Evolutionary conservation across 768 basidiomycete genomes (phyloP), one percentile per base, ranked within the genome.

Genomic region (Serendipita vermifera): DNA sequence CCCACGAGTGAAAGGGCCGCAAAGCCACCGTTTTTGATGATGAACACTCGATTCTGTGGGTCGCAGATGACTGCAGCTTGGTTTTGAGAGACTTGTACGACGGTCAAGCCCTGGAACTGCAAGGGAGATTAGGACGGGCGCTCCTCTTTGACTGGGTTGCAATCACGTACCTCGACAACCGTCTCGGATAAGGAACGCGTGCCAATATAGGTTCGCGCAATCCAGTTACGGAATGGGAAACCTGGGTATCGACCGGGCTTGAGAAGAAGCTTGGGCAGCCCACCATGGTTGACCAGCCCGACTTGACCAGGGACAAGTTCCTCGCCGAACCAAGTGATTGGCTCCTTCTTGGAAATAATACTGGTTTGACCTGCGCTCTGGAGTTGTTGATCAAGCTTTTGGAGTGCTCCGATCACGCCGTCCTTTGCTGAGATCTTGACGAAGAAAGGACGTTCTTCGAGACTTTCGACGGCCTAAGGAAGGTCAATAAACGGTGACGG

Each of bases 51-150:
- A 59, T 88, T 88, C 58, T 64, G 61, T 3, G 65, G 65, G 60
- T 65, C 65, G 57, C 33, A 41, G 14, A 63, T 48, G 31, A 63
- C 62, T 27, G 62, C 62, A 3, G 60, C 57, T 58, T 82, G 81
- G 63, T 90, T 90, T 71, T 89, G 87, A 0, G 85, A 85, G 20
- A 89, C 88, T 64, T 90, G 87, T 0, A 90, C 86, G n/a, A 85
- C 75, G 0, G 83, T 87, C 58, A 90, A 70, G 51, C 87, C 87
- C 48, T 80, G 75, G 66, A 88, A 88, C 60, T 41, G 2, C 15
- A 17, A 7, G 15, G 15, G 6, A 20, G 39, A n/a, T 41, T n/a
- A 41, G 39, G 17, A 20, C 6, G 26, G 17, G 17, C 36, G 36
- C n/a, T n/a, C n/a, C n/a, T n/a, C n/a, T n/a, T n/a, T n/a, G n/a